Conservation (phyloP, 495 filamentous ascomycete species). For the Cryomyces minteri region DNA sequence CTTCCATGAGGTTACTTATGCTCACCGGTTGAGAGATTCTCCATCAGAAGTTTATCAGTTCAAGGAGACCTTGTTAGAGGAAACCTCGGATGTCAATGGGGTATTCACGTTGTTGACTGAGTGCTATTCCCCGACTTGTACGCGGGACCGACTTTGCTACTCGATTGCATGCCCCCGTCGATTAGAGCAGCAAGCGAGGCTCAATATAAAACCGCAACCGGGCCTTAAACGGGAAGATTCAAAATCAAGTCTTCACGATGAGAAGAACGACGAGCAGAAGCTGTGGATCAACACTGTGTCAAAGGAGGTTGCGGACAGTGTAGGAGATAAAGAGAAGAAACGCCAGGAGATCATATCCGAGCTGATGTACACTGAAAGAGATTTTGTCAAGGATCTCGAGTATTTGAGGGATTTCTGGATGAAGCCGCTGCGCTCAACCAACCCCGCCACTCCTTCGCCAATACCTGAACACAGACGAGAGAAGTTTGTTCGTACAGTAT, state of each 20-base stretch:
- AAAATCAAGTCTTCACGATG: slow-evolving; percentile 62
- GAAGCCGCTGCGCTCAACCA: slow-evolving; percentile 58
- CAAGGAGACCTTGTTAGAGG: slow-evolving; percentile 78
- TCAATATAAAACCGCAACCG: slow-evolving; percentile 82
- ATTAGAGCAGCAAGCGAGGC: slow-evolving; percentile 81
- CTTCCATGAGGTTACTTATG: slow-evolving; percentile 98
- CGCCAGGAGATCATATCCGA: slow-evolving; percentile 96
- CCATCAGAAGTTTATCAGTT: slow-evolving; percentile 90
- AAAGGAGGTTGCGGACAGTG: slow-evolving; percentile 79
- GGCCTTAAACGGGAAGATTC: slow-evolving; percentile 71
- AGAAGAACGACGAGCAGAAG: slow-evolving; percentile 88
- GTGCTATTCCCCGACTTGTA: slow-evolving; percentile 97
- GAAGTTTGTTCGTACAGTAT: slow-evolving; percentile 82
- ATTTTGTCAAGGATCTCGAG: slow-evolving; percentile 98
- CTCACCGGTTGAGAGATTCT: slow-evolving; percentile 85
- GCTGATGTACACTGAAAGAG: slow-evolving; percentile 95
- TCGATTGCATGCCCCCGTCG: slow-evolving; percentile 93
- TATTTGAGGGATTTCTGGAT: slow-evolving; percentile 99
- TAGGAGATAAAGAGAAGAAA: slow-evolving; percentile 86
- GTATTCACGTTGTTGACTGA: slow-evolving; percentile 93
- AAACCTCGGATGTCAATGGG: slow-evolving; percentile 78
- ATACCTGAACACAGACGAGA: slow-evolving; percentile 81
- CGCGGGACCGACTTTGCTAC: slow-evolving; percentile 84
- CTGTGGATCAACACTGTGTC: slow-evolving; percentile 98
- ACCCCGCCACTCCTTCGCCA: slow-evolving; percentile 50